phyloP scores from a whole-genome alignment of 139 green algal genomes.

The Tetradesmus obliquus region DNA sequence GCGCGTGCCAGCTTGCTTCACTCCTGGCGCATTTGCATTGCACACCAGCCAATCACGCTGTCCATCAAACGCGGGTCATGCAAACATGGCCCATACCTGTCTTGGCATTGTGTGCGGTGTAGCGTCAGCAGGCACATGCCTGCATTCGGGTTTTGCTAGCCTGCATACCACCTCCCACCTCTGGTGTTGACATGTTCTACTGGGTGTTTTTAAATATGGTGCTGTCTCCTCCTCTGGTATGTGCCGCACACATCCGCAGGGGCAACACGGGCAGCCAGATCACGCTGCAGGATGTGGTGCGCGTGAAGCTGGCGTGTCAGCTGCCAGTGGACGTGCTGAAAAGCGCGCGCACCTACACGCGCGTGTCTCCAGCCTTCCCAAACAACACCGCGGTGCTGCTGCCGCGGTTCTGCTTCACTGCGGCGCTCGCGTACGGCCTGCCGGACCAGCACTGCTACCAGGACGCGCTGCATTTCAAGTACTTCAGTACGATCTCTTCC shows the following conservation, averaged over 20 bases:
- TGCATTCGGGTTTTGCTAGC: background rate
- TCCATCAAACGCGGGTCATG: no score
- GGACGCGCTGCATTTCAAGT: constrained; percentile 8
- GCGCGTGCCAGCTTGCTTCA: background rate
- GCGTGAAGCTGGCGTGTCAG: constrained; percentile 21
- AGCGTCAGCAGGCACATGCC: no score
- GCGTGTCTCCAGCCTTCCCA: background rate
- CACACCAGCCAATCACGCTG: no score
- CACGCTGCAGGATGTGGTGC: background rate
- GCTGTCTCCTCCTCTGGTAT: background rate
- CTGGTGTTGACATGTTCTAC: background rate
- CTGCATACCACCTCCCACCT: background rate
- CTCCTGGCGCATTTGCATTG: no score
- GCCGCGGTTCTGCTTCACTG: constrained; percentile 1
- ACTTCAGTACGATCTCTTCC: constrained; percentile 10
- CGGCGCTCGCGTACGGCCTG: background rate
- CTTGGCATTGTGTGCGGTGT: no score
- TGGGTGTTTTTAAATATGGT: no score
- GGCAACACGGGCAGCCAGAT: constrained; percentile 16
- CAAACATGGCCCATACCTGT: no score
- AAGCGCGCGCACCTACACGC: background rate
- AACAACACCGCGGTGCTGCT: background rate
- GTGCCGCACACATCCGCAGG: constrained; percentile 5
- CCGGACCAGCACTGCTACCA: background rate
- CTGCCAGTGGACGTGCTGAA: background rate